A percentile compares a stretch with the other conserved stretches of the same genome.
These are phyloP conservation scores for Penicillium verrucosum DNA, from an alignment of 2,329 filamentous ascomycete species.

Conservation along the genomic window DNA sequence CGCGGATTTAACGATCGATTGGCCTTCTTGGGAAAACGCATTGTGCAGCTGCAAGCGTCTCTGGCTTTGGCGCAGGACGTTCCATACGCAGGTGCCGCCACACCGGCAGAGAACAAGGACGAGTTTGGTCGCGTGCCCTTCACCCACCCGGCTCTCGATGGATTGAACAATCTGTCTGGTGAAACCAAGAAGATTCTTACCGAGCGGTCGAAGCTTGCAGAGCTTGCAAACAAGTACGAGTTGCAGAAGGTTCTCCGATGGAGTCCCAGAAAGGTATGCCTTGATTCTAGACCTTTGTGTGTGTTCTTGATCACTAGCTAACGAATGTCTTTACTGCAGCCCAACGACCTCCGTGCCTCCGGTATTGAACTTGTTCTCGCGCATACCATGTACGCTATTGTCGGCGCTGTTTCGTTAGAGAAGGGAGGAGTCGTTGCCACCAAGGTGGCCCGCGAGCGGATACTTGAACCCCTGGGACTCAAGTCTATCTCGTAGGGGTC, in stretches of 20 bases:
- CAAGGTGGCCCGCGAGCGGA: conserved; percentile 70
- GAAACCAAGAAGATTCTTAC: conserved; percentile 61
- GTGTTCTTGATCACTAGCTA: conserved; percentile 1
- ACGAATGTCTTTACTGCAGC: conserved; percentile 37
- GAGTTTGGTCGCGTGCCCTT: conserved; percentile 62
- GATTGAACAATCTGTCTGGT: conserved; percentile 68
- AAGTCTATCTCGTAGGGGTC: conserved; percentile 26
- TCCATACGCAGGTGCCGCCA: conserved; percentile 27
- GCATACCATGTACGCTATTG: conserved; percentile 75
- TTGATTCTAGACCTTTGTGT: conserved; percentile 10
- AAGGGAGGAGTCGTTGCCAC: conserved; percentile 76
- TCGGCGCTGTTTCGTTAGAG: conserved; percentile 87
- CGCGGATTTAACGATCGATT: conserved; percentile 92
- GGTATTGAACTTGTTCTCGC: conserved; percentile 73
- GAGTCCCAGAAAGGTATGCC: conserved; percentile 75
- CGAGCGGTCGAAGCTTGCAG: conserved; percentile 62
- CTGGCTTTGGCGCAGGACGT: conserved; percentile 57
- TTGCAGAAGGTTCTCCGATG: conserved; percentile 76
- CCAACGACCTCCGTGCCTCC: conserved; percentile 66
- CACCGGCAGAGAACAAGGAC: conserved; percentile 39
- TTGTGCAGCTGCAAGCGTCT: conserved; percentile 63
- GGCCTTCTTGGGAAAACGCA: conserved; percentile 73
- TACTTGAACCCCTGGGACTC: conserved; percentile 56
- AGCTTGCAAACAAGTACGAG: conserved; percentile 67
- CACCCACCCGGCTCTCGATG: conserved; percentile 65